These are phyloP conservation scores for Elsinoe ampelina DNA, from an alignment of 2,329 filamentous ascomycete species.

Conservation along the genomic window DNA sequence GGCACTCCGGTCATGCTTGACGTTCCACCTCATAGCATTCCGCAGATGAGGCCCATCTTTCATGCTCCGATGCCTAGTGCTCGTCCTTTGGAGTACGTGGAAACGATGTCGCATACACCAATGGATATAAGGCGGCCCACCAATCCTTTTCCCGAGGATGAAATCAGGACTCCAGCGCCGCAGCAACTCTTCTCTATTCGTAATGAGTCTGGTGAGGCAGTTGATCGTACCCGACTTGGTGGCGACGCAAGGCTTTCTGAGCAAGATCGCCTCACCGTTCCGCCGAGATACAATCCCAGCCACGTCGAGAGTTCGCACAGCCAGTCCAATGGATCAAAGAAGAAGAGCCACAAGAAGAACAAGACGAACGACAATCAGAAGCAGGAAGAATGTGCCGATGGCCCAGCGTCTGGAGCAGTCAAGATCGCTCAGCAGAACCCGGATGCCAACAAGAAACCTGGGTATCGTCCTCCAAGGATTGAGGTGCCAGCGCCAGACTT, in stretches of 20 bases:
- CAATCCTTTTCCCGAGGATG: constrained; percentile 11
- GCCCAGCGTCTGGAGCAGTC: background rate
- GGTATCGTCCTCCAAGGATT: too few species aligned
- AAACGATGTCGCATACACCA: background rate
- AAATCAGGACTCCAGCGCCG: background rate
- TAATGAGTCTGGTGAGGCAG: background rate
- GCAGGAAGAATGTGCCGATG: background rate
- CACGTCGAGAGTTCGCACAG: too few species aligned
- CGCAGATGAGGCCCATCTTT: too few species aligned
- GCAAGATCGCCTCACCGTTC: background rate
- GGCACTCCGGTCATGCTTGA: too few species aligned
- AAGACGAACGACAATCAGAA: background rate
- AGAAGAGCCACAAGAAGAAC: background rate
- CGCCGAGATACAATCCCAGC: background rate
- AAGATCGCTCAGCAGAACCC: too few species aligned
- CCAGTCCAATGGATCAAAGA: background rate
- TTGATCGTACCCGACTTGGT: background rate
- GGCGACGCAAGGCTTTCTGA: constrained; percentile 4
- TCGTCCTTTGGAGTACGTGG: too few species aligned
- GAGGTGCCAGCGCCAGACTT: too few species aligned
- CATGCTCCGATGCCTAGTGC: too few species aligned
- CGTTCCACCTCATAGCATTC: too few species aligned
- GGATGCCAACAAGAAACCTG: too few species aligned
- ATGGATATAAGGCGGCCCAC: background rate
- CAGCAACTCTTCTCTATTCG: background rate